Conservation (phyloP, 129 eudicot species). For the Centaurea solstitialis region DNA sequence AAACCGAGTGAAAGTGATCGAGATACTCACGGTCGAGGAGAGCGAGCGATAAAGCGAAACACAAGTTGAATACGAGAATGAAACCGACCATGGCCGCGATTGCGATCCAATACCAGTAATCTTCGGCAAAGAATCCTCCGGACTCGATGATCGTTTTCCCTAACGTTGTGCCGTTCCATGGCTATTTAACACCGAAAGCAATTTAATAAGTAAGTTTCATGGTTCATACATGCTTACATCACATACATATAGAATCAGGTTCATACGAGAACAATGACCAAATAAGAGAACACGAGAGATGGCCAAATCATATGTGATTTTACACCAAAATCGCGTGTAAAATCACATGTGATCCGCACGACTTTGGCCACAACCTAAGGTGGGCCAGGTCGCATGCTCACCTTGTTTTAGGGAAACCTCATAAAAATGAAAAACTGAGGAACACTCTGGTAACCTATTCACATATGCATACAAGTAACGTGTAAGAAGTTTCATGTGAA, state of each 20-base stretch:
- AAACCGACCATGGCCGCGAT: slow-evolving; percentile 50
- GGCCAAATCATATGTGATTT: no score
- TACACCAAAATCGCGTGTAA: no score
- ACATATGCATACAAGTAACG: background rate
- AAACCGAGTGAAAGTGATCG: background rate
- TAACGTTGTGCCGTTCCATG: background rate
- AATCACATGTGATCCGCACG: no score
- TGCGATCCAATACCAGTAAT: slow-evolving; percentile 76
- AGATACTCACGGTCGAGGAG: slow-evolving; percentile 54
- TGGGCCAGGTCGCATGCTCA: no score
- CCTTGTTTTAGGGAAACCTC: no score
- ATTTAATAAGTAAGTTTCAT: background rate
- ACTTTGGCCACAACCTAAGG: no score
- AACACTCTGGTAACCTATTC: background rate
- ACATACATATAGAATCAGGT: no score
- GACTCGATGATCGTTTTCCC: slow-evolving; percentile 38
- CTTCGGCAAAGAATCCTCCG: slow-evolving; percentile 54
- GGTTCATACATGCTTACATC: background rate
- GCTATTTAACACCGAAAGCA: background rate
- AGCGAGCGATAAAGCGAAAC: slow-evolving; percentile 34
- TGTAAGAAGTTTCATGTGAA: no score
- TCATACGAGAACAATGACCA: background rate
- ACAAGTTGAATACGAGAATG: slow-evolving; percentile 41
- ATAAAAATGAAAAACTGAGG: no score
- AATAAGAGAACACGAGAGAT: no score